Conservation (phyloP, 202 grass and related monocot species). For the Setaria italica region DNA sequence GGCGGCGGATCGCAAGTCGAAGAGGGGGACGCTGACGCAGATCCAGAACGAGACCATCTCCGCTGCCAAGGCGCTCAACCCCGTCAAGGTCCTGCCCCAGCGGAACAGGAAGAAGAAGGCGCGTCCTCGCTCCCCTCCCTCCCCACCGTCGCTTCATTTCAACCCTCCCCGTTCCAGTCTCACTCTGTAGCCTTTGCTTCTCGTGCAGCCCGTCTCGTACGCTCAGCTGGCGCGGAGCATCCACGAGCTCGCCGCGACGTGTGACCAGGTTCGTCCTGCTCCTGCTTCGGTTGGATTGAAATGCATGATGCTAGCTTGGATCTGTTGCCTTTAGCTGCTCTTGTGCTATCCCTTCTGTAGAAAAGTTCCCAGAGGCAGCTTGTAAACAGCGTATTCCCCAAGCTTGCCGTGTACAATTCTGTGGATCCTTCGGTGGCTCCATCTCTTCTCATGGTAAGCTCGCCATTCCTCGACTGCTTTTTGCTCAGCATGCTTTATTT, state of each 20-base stretch:
- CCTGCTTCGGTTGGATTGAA: constrained; percentile 40
- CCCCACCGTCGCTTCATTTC: constrained; percentile 16
- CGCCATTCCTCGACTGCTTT: constrained; percentile 4
- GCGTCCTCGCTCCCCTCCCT: not conserved
- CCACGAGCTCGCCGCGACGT: constrained; percentile 94
- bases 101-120: constrained; percentile 91
- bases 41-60: constrained; percentile 98
- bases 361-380: constrained; percentile 97
- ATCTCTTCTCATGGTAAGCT: constrained; percentile 94
- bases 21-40: constrained; percentile 78
- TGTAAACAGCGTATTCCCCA: constrained; percentile 91
- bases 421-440: constrained; percentile 99
- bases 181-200: constrained; percentile 33
- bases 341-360: constrained; percentile 49
- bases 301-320: constrained; percentile 45
- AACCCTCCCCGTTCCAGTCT: constrained; percentile 22
- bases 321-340: constrained; percentile 48
- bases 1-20: constrained; percentile 80
- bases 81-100: constrained; percentile 76
- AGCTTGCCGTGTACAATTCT: constrained; percentile 98
- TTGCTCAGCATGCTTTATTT: constrained; percentile 2
- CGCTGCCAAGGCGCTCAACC: constrained; percentile 89
- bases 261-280: constrained; percentile 79
- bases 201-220: constrained; percentile 93
- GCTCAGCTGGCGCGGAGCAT: constrained; percentile 94